Evolutionary conservation across 768 basidiomycete species (phyloP), one percentile per base, ranked within the genome.

Genomic region (Pulveroboletus frians): DNA sequence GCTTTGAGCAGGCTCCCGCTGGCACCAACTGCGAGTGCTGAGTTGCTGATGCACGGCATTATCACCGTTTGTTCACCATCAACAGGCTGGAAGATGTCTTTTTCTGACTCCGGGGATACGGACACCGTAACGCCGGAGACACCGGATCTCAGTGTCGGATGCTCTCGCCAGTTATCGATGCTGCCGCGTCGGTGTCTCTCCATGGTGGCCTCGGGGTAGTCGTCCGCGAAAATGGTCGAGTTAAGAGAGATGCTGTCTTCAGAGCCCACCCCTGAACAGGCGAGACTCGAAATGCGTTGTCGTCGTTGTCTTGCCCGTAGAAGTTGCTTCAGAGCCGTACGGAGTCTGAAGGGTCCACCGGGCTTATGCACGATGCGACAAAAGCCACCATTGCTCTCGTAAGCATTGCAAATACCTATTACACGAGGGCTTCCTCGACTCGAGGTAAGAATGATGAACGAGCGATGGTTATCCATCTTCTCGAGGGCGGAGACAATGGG

Each of bases 311-410:
- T 66, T 37, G 59, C 58, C 32, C 68, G 66, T 29, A 68, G 58
- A 5, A 68, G 55, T 34, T 68, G 76, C 59, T 83, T 84, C 51
- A 94, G 70, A 20, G 82, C 76, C 5, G 75, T 64, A 23, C 82
- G 76, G 48, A 95, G 75, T 18, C 85, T 80, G 38, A 80, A 78
- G 3, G 93, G 93, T 3, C 92, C 91, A 21, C 83, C 83, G 9
- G 93, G 93, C 64, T 96, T 97, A 77, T 85, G 88, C 11, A 94
- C 69, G 20, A 92, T 73, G n/a, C 88, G 84, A 66, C 88, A 92
- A 67, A 90, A 88, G 23, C 92, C 92, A 9, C 93, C 93, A 10
- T 84, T 79, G 37, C 75, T 74, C 62, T 92, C 89, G 61, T 88
- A 84, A 18, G 88, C 82, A 49, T 73, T 77, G 46, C 83, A 81